Conservation (phyloP, 2,329 filamentous ascomycete genomes). For the Penicillium concentricum region DNA sequence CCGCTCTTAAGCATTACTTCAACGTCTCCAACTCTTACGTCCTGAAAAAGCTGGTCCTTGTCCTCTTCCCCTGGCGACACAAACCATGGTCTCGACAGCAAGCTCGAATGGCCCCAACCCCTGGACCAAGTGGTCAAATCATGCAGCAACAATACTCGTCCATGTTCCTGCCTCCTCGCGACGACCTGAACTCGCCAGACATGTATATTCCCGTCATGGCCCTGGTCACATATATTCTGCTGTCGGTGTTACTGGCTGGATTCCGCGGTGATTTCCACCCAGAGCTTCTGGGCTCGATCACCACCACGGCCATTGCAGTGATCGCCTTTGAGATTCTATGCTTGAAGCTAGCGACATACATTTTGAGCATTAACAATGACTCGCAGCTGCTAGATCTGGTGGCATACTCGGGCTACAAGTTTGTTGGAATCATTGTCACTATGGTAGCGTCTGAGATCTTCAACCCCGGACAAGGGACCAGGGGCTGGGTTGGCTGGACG, state of each 20-base stretch:
- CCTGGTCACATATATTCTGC: conserved; percentile 92
- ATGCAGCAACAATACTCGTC: conserved; percentile 55
- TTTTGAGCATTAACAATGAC: conserved; percentile 89
- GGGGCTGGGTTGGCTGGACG: conserved; percentile 83
- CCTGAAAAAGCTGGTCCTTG: conserved; percentile 84
- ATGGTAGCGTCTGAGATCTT: conserved; percentile 75
- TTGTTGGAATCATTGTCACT: conserved; percentile 92
- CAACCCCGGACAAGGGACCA: conserved; percentile 76
- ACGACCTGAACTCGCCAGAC: conserved; percentile 96
- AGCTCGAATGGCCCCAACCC: conserved; percentile 47
- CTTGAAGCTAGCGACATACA: conserved; percentile 88
- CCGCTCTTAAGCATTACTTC: conserved; percentile 96
- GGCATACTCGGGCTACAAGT: conserved; percentile 97
- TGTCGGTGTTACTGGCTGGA: conserved; percentile 86
- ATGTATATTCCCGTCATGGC: conserved; percentile 99
- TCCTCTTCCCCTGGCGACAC: conserved; percentile 96
- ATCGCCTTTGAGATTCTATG: conserved; percentile 86
- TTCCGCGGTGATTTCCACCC: conserved; percentile 90
- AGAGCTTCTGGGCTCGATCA: conserved; percentile 85
- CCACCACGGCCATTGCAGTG: conserved; percentile 77
- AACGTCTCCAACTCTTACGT: conserved; percentile 98
- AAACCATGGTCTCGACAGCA: conserved; percentile 96
- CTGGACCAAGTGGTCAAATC: conserved; percentile 59
- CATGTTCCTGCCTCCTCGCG: conserved; percentile 80
- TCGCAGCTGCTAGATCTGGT: conserved; percentile 91